Base-by-base conservation (phyloP, 257 asterid species). In the Plectranthus barbatus region DNA sequence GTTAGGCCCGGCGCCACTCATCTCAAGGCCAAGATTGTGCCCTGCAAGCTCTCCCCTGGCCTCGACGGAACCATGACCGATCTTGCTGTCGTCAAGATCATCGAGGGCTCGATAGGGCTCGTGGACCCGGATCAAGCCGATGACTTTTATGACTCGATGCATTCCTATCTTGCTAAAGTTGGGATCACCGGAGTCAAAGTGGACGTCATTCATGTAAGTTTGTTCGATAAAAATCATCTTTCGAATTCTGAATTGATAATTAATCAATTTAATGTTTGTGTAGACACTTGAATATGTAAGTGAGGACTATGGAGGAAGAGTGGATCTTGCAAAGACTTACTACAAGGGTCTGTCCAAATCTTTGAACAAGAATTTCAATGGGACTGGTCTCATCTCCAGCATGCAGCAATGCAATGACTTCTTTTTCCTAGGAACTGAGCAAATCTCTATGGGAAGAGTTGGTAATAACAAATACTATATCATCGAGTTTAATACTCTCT, bases 351-450 rank as follows among this genome's bases (percentile, higher is more conserved):
- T 86, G 10, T 86, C 94, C 1, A 77, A 80, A 60, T 86, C 94
- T 23, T 75, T 86, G n/a, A 66, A 71, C 9, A 86, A 86, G 78
- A 86, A 86, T 64, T 86, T 86, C 83, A 83, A 74, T 40, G 90
- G 94, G 26, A 73, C 81, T 9, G 94, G 90, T 17, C 83, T 83
- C 40, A 79, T 86, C 24, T 76, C 94, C 3, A 86, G 94, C 71
- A 86, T 86, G 94, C 90, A 86, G 45, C 94, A 86, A n/a, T 83
- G 94, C 74, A 86, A 86, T 67, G 90, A 86, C 76, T 83, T 86
- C 80, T 81, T 86, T 34, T 66, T 86, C 40, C 86, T 86, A 15
- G 95, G 91, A 56, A 86, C 95, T 1, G 80, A 80, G 24, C 86
- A 86, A 63, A 81, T 86, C 44, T 83, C 95, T 0, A 71, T 86